Percentiles rank a stretch among this genome's conserved stretches.
phyloP scores from a whole-genome alignment of 371 early-diverging fungal species.

The Blakeslea trispora region DNA sequence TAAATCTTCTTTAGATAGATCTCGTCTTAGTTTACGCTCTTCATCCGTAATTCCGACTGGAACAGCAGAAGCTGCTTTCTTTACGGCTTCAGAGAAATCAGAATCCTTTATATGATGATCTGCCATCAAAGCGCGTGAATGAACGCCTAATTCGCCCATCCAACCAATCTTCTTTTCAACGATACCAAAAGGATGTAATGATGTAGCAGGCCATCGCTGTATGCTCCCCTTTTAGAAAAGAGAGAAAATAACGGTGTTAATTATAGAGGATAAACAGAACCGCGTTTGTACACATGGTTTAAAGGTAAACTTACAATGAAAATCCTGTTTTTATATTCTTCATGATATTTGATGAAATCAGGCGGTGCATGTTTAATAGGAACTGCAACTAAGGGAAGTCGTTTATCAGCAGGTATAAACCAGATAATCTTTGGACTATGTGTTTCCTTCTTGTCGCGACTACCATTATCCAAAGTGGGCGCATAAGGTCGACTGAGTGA shows the following conservation, averaged over 20 bases:
- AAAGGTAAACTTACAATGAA: constrained; percentile 40
- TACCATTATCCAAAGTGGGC: constrained; percentile 13
- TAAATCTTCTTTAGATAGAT: constrained; percentile 20
- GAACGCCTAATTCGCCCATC: constrained; percentile 41
- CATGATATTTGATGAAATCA: constrained; percentile 36
- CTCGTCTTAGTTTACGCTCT: constrained; percentile 13
- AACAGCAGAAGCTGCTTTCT: constrained; percentile 18
- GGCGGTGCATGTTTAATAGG: constrained; percentile 42
- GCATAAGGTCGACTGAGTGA: constrained; percentile 35
- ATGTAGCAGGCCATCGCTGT: constrained; percentile 43
- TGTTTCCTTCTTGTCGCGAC: constrained; percentile 26
- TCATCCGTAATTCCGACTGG: neutral
- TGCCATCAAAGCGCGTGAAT: constrained; percentile 36
- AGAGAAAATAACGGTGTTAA: too few species aligned
- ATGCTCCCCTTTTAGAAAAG: constrained; percentile 30
- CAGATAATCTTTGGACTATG: constrained; percentile 46
- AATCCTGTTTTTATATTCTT: constrained; percentile 39
- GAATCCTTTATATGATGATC: constrained; percentile 43
- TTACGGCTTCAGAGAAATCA: constrained; percentile 28
- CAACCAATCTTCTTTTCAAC: constrained; percentile 44
- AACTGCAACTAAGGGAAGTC: constrained; percentile 64
- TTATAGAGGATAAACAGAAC: too few species aligned
- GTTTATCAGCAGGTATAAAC: constrained; percentile 68
- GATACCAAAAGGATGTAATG: constrained; percentile 45
- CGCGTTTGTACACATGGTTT: too few species aligned